A percentile compares a stretch with the other conserved stretches of the same genome.
Conservation (phyloP, 1,284 basidiomycete genomes). For the Golubevia sp. region DNA sequence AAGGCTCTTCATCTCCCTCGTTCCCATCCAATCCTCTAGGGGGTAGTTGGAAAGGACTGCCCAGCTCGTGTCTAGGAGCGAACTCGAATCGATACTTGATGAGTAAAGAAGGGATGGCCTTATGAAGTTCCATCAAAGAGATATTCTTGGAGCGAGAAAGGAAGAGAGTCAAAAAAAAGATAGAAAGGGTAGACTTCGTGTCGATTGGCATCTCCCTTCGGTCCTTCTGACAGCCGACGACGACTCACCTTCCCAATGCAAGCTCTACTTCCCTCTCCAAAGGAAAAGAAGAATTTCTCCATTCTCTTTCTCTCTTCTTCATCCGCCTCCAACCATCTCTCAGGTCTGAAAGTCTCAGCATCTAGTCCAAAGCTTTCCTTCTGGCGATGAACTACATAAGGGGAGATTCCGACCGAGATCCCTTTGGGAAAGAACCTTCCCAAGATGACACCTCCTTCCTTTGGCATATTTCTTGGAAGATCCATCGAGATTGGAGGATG, state of each 20-base stretch:
- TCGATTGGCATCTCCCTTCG: too few relatives aligned
- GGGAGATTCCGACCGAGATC: slow-evolving; percentile 42
- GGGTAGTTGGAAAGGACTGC: neutral
- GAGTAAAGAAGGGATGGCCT: slow-evolving; percentile 31
- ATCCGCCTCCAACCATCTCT: slow-evolving; percentile 45
- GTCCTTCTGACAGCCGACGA: too few relatives aligned
- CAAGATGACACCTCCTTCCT: slow-evolving; percentile 36
- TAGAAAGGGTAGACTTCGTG: too few relatives aligned
- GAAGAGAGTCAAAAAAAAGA: too few relatives aligned
- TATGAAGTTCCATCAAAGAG: slow-evolving; percentile 40
- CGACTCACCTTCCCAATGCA: too few relatives aligned
- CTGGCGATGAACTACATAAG: slow-evolving; percentile 46
- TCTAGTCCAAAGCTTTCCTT: slow-evolving; percentile 36
- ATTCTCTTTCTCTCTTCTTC: slow-evolving; percentile 24
- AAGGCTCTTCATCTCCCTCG: neutral
- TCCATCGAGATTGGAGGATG: slow-evolving; percentile 55
- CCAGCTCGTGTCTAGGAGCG: neutral
- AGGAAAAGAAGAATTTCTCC: slow-evolving; percentile 33
- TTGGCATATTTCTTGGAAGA: slow-evolving; percentile 45
- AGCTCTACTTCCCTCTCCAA: slow-evolving; percentile 12
- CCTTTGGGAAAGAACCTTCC: slow-evolving; percentile 43
- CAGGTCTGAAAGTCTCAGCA: slow-evolving; percentile 35
- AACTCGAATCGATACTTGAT: slow-evolving; percentile 8
- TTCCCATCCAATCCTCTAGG: neutral
- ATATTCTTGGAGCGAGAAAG: too few relatives aligned